phyloP scores from a whole-genome alignment of 257 asterid species.

The Primulina eburnea region DNA sequence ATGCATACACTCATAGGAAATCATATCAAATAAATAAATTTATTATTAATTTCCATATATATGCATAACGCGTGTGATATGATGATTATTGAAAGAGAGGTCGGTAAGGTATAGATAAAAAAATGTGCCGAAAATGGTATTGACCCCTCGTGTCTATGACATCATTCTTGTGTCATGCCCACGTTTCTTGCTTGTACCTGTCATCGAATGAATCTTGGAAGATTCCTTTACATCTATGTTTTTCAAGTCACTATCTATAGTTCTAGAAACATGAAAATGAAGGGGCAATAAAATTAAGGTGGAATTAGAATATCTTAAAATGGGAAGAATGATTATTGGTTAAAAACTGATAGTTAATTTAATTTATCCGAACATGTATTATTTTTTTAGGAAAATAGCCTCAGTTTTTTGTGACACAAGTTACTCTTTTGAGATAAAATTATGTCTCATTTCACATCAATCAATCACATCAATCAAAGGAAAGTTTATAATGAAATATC shows the following conservation, averaged over 20 bases:
- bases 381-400: too few relatives aligned
- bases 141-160: constrained; percentile 8
- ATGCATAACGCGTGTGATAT: neutral
- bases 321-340: too few relatives aligned
- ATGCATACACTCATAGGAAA: neutral
- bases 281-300: neutral
- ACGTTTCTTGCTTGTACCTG: neutral
- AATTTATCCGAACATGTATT: too few relatives aligned
- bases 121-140: neutral
- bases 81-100: neutral
- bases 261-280: neutral
- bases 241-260: constrained; percentile 4
- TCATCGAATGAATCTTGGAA: constrained; percentile 13
- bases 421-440: too few relatives aligned
- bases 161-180: constrained; percentile 7
- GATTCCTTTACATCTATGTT: constrained; percentile 3
- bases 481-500: too few relatives aligned
- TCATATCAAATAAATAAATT: too few relatives aligned
- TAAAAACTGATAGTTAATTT: too few relatives aligned
- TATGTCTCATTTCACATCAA: neutral
- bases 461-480: neutral
- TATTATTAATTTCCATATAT: too few relatives aligned
- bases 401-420: too few relatives aligned
- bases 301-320: too few relatives aligned
- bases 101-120: neutral